phyloP scores from a whole-genome alignment of 1,139 yeast species.

The Tardiomyces digboiensis region DNA sequence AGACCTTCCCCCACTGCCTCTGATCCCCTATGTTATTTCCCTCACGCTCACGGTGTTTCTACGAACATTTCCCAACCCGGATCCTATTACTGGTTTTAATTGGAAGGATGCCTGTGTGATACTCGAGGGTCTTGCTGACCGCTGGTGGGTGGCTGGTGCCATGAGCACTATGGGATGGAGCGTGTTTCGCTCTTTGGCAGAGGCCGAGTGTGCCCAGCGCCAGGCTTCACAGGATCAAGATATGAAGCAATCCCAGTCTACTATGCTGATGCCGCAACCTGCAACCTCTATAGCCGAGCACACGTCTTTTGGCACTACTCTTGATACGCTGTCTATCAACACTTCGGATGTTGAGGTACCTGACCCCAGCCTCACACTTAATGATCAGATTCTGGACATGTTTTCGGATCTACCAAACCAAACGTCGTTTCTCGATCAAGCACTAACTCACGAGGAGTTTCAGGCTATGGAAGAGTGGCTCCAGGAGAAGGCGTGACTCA shows the following conservation, averaged over 20 bases:
- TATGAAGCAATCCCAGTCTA: too few relatives aligned
- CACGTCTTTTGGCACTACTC: too few relatives aligned
- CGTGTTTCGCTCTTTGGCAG: constrained; percentile 20
- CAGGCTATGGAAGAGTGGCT: constrained; percentile 18
- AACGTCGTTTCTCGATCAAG: constrained; percentile 27
- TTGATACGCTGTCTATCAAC: too few relatives aligned
- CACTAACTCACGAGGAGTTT: constrained; percentile 20
- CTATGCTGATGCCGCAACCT: too few relatives aligned
- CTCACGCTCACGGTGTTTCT: constrained; percentile 27
- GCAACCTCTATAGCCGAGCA: too few relatives aligned
- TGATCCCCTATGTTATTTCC: constrained; percentile 26
- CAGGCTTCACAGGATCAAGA: too few relatives aligned
- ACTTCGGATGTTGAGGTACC: too few relatives aligned
- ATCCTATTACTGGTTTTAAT: constrained; percentile 18
- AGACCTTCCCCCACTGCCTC: constrained; percentile 22
- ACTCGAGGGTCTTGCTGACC: constrained; percentile 21
- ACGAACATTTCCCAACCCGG: constrained; percentile 23
- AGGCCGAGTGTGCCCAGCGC: constrained; percentile 3
- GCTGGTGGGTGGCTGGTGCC: constrained; percentile 31
- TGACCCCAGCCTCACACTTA: constrained; percentile 5
- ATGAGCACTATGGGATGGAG: constrained; percentile 29
- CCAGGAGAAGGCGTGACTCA: not conserved
- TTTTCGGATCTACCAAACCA: constrained; percentile 28
- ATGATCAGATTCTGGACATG: constrained; percentile 21
- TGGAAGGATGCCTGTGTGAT: constrained; percentile 23